phyloP scores from a whole-genome alignment of 352 stramenopile species.

The Phytophthora lateralis region DNA sequence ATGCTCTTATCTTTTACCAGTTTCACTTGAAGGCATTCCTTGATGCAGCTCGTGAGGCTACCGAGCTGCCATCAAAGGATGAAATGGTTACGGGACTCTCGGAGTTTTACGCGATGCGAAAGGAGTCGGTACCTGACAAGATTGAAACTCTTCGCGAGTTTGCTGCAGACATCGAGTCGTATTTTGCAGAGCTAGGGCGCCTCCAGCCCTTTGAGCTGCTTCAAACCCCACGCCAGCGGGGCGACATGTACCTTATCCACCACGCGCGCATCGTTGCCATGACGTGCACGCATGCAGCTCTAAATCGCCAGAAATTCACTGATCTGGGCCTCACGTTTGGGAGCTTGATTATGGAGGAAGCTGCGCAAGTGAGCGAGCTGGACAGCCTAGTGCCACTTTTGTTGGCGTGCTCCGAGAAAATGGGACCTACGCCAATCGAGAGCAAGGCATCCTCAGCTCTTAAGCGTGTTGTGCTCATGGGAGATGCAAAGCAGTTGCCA shows the following conservation, averaged over 20 bases:
- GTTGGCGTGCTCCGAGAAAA: conserved; percentile 64
- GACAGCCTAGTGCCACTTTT: conserved; percentile 93
- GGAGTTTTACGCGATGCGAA: conserved; percentile 50
- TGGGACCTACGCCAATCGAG: background rate
- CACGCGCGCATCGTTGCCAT: conserved; percentile 95
- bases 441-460: conserved; percentile 43
- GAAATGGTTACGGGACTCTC: conserved; percentile 25
- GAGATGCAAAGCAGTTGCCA: conserved; percentile 93
- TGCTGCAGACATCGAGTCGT: conserved; percentile 69
- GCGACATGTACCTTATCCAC: conserved; percentile 95
- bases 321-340: conserved; percentile 83
- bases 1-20: conserved; percentile 94
- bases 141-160: conserved; percentile 47
- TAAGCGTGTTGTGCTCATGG: conserved; percentile 95
- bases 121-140: conserved; percentile 27
- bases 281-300: conserved; percentile 95
- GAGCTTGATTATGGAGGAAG: conserved; percentile 96
- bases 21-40: conserved; percentile 90
- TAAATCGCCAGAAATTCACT: conserved; percentile 86
- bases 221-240: conserved; percentile 88
- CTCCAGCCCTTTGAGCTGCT: conserved; percentile 96
- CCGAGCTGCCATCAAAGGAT: conserved; percentile 22
- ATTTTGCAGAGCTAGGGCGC: conserved; percentile 94
- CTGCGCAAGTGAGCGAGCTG: conserved; percentile 94
- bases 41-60: conserved; percentile 35